These are phyloP conservation scores for Albugo candida DNA, from an alignment of 352 stramenopile species.

Conservation along the genomic window DNA sequence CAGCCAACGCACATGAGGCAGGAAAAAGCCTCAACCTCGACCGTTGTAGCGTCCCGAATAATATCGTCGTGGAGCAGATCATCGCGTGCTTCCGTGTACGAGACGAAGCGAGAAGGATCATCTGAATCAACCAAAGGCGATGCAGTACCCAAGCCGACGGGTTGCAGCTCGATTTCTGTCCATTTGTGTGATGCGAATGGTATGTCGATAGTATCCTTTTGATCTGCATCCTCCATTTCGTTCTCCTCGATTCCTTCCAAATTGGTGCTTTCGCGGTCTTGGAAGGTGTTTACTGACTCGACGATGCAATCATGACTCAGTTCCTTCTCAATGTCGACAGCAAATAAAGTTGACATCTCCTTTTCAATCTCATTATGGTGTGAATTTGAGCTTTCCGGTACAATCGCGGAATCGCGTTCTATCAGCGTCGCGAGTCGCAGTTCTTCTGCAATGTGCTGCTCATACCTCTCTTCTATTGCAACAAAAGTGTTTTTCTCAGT, in stretches of 20 bases:
- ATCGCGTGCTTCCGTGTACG: constrained; percentile 15
- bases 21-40: too few relatives aligned
- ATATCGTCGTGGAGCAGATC: neutral
- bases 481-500: too few relatives aligned
- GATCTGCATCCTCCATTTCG: constrained; percentile 10
- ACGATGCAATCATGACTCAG: too few relatives aligned
- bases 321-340: neutral
- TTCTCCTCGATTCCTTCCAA: constrained; percentile 9
- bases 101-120: neutral
- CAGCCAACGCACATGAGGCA: neutral
- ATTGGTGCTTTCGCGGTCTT: neutral
- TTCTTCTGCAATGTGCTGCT: too few relatives aligned
- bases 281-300: neutral
- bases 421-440: neutral
- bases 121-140: neutral
- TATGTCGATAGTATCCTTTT: constrained; percentile 3
- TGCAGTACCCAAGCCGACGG: neutral
- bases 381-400: neutral
- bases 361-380: neutral
- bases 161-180: constrained; percentile 24
- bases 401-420: constrained; percentile 26
- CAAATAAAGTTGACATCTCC: neutral
- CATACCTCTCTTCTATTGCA: too few relatives aligned
- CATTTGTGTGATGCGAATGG: constrained; percentile 17
- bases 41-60: too few relatives aligned